Evolutionary conservation across 371 early-diverging fungal genomes (phyloP).

Genomic region (Mortierella sp.): DNA sequence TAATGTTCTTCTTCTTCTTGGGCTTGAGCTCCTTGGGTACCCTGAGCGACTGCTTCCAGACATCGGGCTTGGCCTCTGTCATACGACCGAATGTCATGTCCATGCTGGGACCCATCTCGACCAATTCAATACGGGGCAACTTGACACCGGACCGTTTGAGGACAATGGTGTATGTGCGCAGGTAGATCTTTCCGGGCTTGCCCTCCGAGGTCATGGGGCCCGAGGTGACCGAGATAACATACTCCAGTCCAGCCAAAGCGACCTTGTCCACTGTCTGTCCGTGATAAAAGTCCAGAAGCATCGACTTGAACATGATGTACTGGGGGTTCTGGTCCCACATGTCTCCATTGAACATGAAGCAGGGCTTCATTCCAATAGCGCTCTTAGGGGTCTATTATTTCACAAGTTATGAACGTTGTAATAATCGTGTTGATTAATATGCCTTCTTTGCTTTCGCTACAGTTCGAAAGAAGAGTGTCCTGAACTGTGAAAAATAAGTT

Average conservation of each 20-base stretch:
- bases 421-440: background rate
- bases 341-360: slow-evolving; percentile 93
- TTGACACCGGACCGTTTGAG: slow-evolving; percentile 89
- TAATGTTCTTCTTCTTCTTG: slow-evolving; percentile 95
- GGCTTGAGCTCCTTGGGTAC: slow-evolving; percentile 91
- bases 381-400: slow-evolving; percentile 73
- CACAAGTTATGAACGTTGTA: background rate
- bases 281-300: slow-evolving; percentile 93
- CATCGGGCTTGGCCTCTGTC: slow-evolving; percentile 79
- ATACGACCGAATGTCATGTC: slow-evolving; percentile 87
- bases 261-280: slow-evolving; percentile 82
- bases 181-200: slow-evolving; percentile 71
- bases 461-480: slow-evolving; percentile 12
- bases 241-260: slow-evolving; percentile 90
- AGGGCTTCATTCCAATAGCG: slow-evolving; percentile 90
- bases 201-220: slow-evolving; percentile 68
- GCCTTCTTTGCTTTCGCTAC: background rate
- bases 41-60: slow-evolving; percentile 85
- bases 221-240: slow-evolving; percentile 89
- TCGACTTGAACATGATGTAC: slow-evolving; percentile 82
- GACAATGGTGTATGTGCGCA: slow-evolving; percentile 85
- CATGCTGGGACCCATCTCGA: slow-evolving; percentile 94
- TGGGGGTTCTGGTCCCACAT: slow-evolving; percentile 80
- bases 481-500: background rate
- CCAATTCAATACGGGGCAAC: slow-evolving; percentile 91